Percentiles rank a stretch among this genome's conserved stretches.
These are phyloP conservation scores for Aspergillus amoenus DNA, from an alignment of 2,329 filamentous ascomycete genomes.

Conservation along the genomic window DNA sequence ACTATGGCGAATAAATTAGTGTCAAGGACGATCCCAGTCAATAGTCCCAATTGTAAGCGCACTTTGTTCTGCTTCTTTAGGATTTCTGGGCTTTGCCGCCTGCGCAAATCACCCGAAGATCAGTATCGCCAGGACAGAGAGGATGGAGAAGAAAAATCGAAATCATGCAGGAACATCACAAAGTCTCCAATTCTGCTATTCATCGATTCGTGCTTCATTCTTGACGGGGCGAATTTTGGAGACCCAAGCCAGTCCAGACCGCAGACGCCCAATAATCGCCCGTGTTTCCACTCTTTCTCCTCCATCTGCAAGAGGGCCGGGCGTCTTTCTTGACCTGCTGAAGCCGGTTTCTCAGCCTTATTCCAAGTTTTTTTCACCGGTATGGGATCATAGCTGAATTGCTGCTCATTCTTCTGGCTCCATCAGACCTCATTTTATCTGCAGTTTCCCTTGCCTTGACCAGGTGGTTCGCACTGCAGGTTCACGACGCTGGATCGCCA, in stretches of 20 bases:
- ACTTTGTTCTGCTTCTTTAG: background rate
- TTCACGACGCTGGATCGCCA: slow-evolving; percentile 2
- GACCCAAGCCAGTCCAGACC: background rate
- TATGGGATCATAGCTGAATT: background rate
- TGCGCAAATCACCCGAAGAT: background rate
- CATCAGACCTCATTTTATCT: slow-evolving; percentile 1
- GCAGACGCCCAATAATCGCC: slow-evolving; percentile 1
- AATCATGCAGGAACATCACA: slow-evolving; percentile 1
- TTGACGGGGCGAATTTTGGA: background rate
- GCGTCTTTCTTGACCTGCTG: background rate
- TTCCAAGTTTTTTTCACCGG: background rate
- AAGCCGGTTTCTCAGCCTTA: background rate
- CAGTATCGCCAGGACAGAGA: background rate
- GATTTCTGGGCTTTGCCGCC: background rate
- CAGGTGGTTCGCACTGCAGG: slow-evolving; percentile 12
- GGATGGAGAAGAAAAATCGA: background rate
- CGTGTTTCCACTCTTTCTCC: background rate
- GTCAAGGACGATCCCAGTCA: background rate
- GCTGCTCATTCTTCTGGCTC: background rate
- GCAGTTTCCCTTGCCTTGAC: slow-evolving; percentile 8
- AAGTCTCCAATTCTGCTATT: background rate
- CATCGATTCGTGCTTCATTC: background rate
- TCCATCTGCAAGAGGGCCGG: background rate
- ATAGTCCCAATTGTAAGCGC: background rate
- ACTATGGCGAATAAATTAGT: background rate